Evolutionary conservation across 805 yeast species (phyloP), one percentile per base, ranked within the genome.

Genomic region (Cyberlindnera amylophila): DNA sequence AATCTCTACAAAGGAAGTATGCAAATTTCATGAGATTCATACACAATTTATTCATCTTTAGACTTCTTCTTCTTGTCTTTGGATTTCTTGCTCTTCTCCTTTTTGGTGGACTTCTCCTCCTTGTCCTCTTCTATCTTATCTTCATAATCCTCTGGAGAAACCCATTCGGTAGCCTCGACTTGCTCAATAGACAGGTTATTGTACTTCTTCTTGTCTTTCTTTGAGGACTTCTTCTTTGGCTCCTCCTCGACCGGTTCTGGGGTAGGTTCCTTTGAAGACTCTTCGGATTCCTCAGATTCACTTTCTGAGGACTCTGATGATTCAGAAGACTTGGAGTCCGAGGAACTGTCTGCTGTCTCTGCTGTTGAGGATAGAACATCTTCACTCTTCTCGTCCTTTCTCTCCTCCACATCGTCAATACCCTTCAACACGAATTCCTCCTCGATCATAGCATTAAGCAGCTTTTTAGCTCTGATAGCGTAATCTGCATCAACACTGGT

Each of bases 141-240:
- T 14, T n/a, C 39, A 32, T 38, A 40, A 35, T 44, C 48, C 24
- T 34, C 34, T 7, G 49, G 42, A 4, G 49, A 41, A 5, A 62
- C 52, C 45, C 53, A 62, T 26, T 65, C 69, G 1, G 60, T 51
- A 4, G 71, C 75, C 53, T 72, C 72, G 10, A 71, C 71, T 39
- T 67, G 66, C 34, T 71, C 74, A 15, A 70, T 59, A 6, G 71
- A 62, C 41, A 71, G 54, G 45, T 67, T 27, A 6, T 27, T 13
- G 14, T 27, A 12, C 30, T 27, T 27, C 30, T 27, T 27, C n/a
- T n/a, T 24, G 17, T 18, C 23, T 29, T 21, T 24, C 6, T 30
- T 30, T 17, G 16, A 13, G 4, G 19, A 15, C 42, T 46, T 21
- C 52, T 48, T 27, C 26, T 36, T 29, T 13, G 34, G 39, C 21